Base-by-base conservation (phyloP, 1,139 yeast genomes). In the Debaryomyces psychrophilus region DNA sequence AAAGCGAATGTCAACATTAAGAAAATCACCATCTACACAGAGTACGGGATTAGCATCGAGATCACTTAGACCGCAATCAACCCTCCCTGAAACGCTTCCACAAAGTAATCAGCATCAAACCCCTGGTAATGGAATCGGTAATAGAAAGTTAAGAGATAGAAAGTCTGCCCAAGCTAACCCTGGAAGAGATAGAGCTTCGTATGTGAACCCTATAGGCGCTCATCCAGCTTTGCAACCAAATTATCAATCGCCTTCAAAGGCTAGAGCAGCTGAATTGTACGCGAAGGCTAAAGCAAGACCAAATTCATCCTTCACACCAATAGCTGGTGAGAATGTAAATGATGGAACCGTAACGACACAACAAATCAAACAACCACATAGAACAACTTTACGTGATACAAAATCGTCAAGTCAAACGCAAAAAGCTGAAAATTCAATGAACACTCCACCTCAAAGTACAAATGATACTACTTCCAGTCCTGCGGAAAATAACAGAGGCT, bases 271-370 rank as follows among this genome's bases (percentile, higher is more conserved):
- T 5, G 80, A 78, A 45, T 69, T 79, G 41, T 79, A 79, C 47
- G 73, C 79, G 14, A 76, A 69, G 50, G 83, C 83, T 0, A 71
- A 75, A 44, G 49, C 67, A 12, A 68, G 80, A 55, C 76, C 78
- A 25, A 50, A 62, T 17, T 72, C 78, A 8, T 64, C 65, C 12
- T 62, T 78, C 64, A 18, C 41, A 2, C 25, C 37, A 9, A 14
- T n/a, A 3, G 12, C 41, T 4, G 28, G 12, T 8, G 31, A 38
- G 27, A 28, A 20, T 7, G n/a, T 7, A 17, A n/a, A 18, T 8
- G 31, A 37, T 18, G 8, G 2, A 11, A 3, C 17, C 4, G 38
- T 28, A 9, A 20, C 17, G 12, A 17, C 5, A 12, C 17, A 38
- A 5, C 25, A 11, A 22, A 15, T 23, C 2, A 25, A 28, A n/a